These are phyloP conservation scores for Syzygium jambos DNA, from an alignment of 345 rosid species.

Conservation along the genomic window DNA sequence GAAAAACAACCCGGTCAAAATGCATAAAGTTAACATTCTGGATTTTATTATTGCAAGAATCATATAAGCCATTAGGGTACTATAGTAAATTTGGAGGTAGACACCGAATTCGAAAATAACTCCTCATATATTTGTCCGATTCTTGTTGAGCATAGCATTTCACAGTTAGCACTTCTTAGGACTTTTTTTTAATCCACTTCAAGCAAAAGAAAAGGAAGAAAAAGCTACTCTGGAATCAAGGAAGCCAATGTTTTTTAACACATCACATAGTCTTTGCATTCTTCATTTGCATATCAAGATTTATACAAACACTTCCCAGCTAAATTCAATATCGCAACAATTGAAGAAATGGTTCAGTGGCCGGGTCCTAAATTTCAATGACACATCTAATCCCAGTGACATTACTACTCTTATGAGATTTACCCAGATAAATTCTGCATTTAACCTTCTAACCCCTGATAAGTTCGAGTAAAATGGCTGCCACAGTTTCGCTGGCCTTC, in stretches of 20 bases:
- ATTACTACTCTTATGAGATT: not conserved
- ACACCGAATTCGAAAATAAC: not conserved
- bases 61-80: not conserved
- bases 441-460: slow-evolving; percentile 5
- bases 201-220: not conserved
- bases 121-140: not conserved
- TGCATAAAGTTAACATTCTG: not conserved
- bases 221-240: not conserved
- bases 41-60: not conserved
- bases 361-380: not conserved
- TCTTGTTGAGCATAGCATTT: not conserved
- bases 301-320: not conserved
- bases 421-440: not conserved
- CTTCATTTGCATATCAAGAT: not conserved
- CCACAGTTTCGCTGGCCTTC: not conserved
- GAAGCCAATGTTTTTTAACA: not conserved
- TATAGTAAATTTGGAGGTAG: not conserved
- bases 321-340: not conserved
- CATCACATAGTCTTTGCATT: not conserved
- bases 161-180: not conserved
- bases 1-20: not conserved
- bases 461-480: slow-evolving; percentile 3
- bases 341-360: not conserved
- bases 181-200: not conserved
- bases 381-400: not conserved